Conservation (phyloP, 2,329 filamentous ascomycete species). For the Phyllosticta ampelicida region DNA sequence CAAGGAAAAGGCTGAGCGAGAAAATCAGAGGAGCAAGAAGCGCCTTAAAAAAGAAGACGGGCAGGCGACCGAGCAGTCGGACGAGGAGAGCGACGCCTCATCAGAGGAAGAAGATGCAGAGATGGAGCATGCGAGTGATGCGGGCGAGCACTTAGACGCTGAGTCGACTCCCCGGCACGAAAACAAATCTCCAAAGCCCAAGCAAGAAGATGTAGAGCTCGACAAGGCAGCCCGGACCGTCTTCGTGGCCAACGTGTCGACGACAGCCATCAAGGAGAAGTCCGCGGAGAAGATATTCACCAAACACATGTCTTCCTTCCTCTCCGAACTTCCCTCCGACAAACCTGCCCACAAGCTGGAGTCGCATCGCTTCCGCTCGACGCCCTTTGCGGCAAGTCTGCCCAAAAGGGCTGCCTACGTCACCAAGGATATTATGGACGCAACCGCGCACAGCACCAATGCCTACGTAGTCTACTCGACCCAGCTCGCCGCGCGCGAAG, state of each 20-base stretch:
- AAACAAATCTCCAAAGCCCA: conserved; percentile 31
- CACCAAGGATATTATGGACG: conserved; percentile 78
- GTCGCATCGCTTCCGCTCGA: conserved; percentile 88
- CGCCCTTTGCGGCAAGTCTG: conserved; percentile 69
- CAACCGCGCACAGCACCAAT: conserved; percentile 86
- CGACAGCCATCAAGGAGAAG: conserved; percentile 71
- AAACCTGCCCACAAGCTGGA: conserved; percentile 61
- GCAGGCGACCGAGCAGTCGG: conserved; percentile 11
- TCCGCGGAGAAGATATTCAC: conserved; percentile 66
- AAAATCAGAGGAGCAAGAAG: conserved; percentile 25
- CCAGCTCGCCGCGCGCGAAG: conserved; percentile 61
- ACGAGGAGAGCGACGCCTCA: conserved; percentile 13
- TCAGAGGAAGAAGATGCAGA: conserved; percentile 1
- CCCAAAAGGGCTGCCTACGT: conserved; percentile 94
- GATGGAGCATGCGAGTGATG: conserved; percentile 14
- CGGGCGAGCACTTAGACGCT: conserved; percentile 27
- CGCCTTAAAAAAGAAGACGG: conserved; percentile 26
- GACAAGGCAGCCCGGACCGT: conserved; percentile 85
- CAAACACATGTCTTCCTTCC: conserved; percentile 66
- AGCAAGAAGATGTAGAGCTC: conserved; percentile 45
- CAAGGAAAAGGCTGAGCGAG: conserved; percentile 24
- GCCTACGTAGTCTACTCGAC: conserved; percentile 88
- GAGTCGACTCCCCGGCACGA: conserved; percentile 42
- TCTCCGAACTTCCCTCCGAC: conserved; percentile 41
- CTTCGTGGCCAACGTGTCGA: conserved; percentile 86